phyloP scores from a whole-genome alignment of 495 filamentous ascomycete genomes.

The Xylaria nigripes region DNA sequence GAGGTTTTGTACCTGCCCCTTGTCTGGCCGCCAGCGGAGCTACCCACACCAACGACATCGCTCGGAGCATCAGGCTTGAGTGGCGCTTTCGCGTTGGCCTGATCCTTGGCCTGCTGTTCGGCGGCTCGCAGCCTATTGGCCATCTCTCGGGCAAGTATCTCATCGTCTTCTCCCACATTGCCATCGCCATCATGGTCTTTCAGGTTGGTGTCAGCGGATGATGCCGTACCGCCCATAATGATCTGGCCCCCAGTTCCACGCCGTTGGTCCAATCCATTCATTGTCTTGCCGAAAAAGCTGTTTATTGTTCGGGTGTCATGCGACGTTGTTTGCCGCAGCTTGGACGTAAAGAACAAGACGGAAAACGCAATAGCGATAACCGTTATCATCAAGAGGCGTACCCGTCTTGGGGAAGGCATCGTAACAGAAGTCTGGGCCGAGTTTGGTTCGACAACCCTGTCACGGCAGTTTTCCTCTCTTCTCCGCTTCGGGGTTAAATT shows the following conservation, averaged over 20 bases:
- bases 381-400: conserved; percentile 51
- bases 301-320: conserved; percentile 31
- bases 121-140: conserved; percentile 39
- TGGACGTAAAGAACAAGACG: conserved; percentile 54
- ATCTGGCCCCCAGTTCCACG: conserved; percentile 27
- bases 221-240: conserved; percentile 24
- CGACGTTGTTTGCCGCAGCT: conserved; percentile 27
- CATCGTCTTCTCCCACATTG: conserved; percentile 40
- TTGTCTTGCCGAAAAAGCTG: conserved; percentile 51
- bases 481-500: background rate
- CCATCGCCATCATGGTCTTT: conserved; percentile 36
- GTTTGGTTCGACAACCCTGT: background rate
- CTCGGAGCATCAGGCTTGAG: conserved; percentile 45
- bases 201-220: conserved; percentile 18
- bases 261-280: conserved; percentile 36
- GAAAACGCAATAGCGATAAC: conserved; percentile 49
- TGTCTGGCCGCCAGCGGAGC: conserved; percentile 59
- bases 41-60: conserved; percentile 42
- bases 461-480: background rate
- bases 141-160: conserved; percentile 33
- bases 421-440: conserved; percentile 5
- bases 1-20: conserved; percentile 20
- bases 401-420: conserved; percentile 66
- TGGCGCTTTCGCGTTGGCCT: conserved; percentile 43
- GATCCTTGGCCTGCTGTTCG: conserved; percentile 49